Base-by-base conservation (phyloP, 257 asterid genomes). In the Voacanga thouarsii region DNA sequence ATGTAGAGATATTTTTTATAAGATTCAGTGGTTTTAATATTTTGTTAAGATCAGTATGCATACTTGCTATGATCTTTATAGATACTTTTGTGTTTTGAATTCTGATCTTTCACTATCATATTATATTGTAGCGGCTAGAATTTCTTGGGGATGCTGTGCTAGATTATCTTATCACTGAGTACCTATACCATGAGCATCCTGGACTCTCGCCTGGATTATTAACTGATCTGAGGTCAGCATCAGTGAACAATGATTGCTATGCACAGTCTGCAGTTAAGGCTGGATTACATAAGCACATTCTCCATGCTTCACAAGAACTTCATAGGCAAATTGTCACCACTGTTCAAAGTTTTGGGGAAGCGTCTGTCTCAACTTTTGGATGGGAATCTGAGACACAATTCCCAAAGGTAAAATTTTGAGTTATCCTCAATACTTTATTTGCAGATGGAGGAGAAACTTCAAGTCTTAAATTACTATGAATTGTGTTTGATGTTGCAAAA, bases 101-200 rank as follows among this genome's bases (percentile, higher is more conserved):
- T 68, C 28, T 78, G 56, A 53, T 65, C 30, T 12, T 51, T n/a
- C 18, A 24, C 43, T 53, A 5, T 57, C 75, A 53, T 19, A 7
- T 77, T 80, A 1, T 75, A 75, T 3, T 86, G 77, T 80, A 92
- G 97, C 90, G 97, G 8, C 84, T 94, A 77, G 97, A 94, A 78
- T 94, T 86, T 85, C 94, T 94, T 30, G 99, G 99, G 70, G 99
- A 94, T 82, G 94, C 97, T 0, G 92, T 92, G 80, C 83, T 92
- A 1, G 99, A 94, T 80, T 91, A 90, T 76, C 78, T 89, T 1
- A 86, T 94, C 14, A 91, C 97, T 1, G 51, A 73, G 72, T 85
- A 92, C 77, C 91, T 92, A 8, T 94, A 88, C 80, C 44, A 56
- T 8, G 78, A 85, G 61, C 75, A 91, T 81, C 95, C 93, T 0